A percentile compares a stretch with the other conserved stretches of the same genome.
phyloP scores from a whole-genome alignment of 805 yeast genomes.

The Danielozyma ontarioensis region DNA sequence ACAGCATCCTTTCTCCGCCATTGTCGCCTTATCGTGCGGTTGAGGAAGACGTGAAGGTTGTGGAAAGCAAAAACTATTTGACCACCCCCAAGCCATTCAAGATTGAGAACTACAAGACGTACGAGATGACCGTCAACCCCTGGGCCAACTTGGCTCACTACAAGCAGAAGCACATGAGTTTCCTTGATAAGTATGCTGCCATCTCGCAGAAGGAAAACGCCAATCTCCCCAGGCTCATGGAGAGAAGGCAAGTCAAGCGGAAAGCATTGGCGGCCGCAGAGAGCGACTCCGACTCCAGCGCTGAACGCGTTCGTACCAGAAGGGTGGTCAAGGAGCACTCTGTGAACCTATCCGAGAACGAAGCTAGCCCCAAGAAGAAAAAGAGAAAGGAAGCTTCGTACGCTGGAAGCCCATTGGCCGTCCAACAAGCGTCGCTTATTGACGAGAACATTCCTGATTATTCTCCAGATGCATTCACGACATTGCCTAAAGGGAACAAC shows the following conservation, averaged over 20 bases:
- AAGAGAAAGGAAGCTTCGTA: slow-evolving; percentile 24
- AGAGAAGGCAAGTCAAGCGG: neutral
- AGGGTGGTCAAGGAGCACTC: slow-evolving; percentile 42
- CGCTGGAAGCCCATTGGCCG: slow-evolving; percentile 33
- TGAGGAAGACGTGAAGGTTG: slow-evolving; percentile 1
- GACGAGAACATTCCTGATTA: slow-evolving; percentile 77
- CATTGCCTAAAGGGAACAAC: slow-evolving; percentile 60
- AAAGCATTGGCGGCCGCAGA: slow-evolving; percentile 7
- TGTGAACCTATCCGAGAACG: slow-evolving; percentile 7
- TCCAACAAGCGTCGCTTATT: slow-evolving; percentile 44
- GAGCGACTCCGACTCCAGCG: slow-evolving; percentile 27
- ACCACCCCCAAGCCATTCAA: slow-evolving; percentile 35
- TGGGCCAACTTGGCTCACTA: slow-evolving; percentile 44
- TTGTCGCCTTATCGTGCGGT: slow-evolving; percentile 19
- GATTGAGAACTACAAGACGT: slow-evolving; percentile 41
- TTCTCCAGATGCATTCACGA: slow-evolving; percentile 57
- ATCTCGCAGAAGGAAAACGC: slow-evolving; percentile 14
- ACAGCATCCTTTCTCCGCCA: slow-evolving; percentile 23
- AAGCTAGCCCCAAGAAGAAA: slow-evolving; percentile 30
- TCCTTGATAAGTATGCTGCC: slow-evolving; percentile 47
- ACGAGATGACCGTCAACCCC: slow-evolving; percentile 47
- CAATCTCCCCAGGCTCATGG: neutral
- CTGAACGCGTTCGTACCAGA: slow-evolving; percentile 57
- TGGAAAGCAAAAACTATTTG: slow-evolving; percentile 13
- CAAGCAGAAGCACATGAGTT: slow-evolving; percentile 45